Evolutionary conservation across 2,329 filamentous ascomycete species (phyloP).

Genomic region (Lanzia echinophila): DNA sequence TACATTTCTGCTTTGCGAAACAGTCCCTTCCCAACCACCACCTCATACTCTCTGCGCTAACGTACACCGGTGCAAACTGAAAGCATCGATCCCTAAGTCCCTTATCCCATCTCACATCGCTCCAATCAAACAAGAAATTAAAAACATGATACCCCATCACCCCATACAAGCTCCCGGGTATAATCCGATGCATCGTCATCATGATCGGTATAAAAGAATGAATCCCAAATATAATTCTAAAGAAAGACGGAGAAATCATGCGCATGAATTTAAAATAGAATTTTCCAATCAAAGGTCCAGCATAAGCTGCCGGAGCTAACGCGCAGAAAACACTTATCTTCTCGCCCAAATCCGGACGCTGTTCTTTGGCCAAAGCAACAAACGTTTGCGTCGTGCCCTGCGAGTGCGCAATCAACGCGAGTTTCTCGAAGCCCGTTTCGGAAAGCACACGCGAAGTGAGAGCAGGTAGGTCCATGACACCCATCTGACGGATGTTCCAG

Average conservation of each 20-base stretch:
- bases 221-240: slow-evolving; percentile 80
- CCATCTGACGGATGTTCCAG: slow-evolving; percentile 95
- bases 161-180: slow-evolving; percentile 66
- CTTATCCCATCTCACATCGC: slow-evolving; percentile 76
- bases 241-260: slow-evolving; percentile 67
- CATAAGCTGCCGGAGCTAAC: slow-evolving; percentile 83
- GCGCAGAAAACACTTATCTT: slow-evolving; percentile 87
- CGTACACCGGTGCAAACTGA: slow-evolving; percentile 86
- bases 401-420: slow-evolving; percentile 79
- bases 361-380: slow-evolving; percentile 82
- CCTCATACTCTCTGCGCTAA: slow-evolving; percentile 82
- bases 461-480: slow-evolving; percentile 78
- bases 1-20: slow-evolving; percentile 80
- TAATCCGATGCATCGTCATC: slow-evolving; percentile 69
- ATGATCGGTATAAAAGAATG: slow-evolving; percentile 91
- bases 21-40: slow-evolving; percentile 93
- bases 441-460: slow-evolving; percentile 71
- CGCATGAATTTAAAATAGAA: slow-evolving; percentile 91
- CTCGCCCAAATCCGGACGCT: slow-evolving; percentile 75
- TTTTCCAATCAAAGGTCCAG: slow-evolving; percentile 76
- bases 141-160: slow-evolving; percentile 84
- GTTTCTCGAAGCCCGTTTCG: slow-evolving; percentile 76
- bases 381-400: slow-evolving; percentile 88
- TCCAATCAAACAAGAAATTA: slow-evolving; percentile 84
- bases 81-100: slow-evolving; percentile 77